Percentiles rank a stretch among this genome's conserved stretches.
These are phyloP conservation scores for Apiotrichum brassicae DNA, from an alignment of 1,284 basidiomycete species.

Conservation along the genomic window DNA sequence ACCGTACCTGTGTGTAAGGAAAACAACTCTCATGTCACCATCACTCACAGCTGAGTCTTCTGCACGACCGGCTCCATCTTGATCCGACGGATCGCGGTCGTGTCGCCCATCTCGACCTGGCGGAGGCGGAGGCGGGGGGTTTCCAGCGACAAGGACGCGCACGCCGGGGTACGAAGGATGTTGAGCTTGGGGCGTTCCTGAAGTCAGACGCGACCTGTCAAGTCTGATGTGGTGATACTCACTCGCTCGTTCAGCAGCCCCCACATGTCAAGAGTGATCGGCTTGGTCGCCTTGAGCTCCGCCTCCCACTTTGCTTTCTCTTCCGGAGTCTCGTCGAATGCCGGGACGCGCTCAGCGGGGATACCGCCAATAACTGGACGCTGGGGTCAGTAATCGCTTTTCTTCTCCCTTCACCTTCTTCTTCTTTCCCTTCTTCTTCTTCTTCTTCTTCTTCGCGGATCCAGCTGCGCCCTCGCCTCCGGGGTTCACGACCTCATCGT, in stretches of 20 bases:
- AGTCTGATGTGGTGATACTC: no score
- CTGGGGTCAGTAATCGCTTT: conserved; percentile 1
- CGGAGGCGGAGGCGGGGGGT: conserved; percentile 32
- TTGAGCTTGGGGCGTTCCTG: conserved; percentile 17
- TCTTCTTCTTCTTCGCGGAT: conserved; percentile 16
- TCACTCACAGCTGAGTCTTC: conserved; percentile 38
- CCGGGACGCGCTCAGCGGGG: conserved; percentile 12
- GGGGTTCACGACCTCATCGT: neutral
- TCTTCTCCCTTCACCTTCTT: conserved; percentile 9
- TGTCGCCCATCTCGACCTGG: conserved; percentile 31
- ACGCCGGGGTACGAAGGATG: conserved; percentile 31
- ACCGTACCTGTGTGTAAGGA: conserved; percentile 24
- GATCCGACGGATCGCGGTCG: conserved; percentile 33
- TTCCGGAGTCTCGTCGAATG: conserved; percentile 12
- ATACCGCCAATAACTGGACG: conserved; percentile 12
- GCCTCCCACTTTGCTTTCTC: conserved; percentile 21
- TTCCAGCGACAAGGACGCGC: conserved; percentile 22
- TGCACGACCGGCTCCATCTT: conserved; percentile 44
- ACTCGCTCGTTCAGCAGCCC: conserved; percentile 25
- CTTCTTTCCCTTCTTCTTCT: conserved; percentile 18
- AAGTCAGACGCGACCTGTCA: neutral
- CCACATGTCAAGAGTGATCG: conserved; percentile 16
- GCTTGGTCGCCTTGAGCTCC: conserved; percentile 19
- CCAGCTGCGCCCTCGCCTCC: neutral
- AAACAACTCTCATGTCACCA: neutral